These are phyloP conservation scores for Melaleuca alternifolia DNA, from an alignment of 345 rosid species.

Conservation along the genomic window DNA sequence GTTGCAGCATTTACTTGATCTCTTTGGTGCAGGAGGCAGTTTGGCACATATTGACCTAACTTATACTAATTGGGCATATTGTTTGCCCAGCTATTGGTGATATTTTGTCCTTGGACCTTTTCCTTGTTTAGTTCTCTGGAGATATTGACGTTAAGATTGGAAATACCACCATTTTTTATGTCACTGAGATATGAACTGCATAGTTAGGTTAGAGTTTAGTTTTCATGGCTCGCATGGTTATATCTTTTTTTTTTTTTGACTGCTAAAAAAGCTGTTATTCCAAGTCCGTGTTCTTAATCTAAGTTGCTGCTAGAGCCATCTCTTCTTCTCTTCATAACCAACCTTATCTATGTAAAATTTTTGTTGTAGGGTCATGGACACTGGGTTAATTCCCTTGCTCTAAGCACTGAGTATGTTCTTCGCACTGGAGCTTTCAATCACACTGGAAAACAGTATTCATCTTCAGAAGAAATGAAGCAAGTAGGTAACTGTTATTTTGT, in stretches of 20 bases:
- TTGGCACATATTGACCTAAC: neutral
- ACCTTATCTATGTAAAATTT: neutral
- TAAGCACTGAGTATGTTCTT: slow-evolving; percentile 91
- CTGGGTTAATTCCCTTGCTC: slow-evolving; percentile 95
- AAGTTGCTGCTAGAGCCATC: neutral
- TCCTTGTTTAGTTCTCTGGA: neutral
- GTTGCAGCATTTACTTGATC: no score
- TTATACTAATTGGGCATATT: neutral
- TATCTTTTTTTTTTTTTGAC: neutral
- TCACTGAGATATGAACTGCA: neutral
- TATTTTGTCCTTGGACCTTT: neutral
- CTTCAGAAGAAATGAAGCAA: slow-evolving; percentile 78
- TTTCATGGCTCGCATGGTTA: neutral
- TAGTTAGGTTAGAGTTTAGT: neutral
- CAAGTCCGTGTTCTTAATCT: neutral
- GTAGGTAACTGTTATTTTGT: slow-evolving; percentile 16
- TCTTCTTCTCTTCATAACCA: neutral
- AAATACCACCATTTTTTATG: neutral
- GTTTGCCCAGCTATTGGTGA: neutral
- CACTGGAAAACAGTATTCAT: slow-evolving; percentile 64
- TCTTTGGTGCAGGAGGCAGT: no score
- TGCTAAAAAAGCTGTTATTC: neutral
- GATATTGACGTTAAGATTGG: neutral
- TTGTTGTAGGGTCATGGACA: slow-evolving; percentile 83
- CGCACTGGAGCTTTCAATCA: slow-evolving; percentile 96